Conservation (phyloP, 1,139 yeast genomes). For the Saccharomyces hybrid region DNA sequence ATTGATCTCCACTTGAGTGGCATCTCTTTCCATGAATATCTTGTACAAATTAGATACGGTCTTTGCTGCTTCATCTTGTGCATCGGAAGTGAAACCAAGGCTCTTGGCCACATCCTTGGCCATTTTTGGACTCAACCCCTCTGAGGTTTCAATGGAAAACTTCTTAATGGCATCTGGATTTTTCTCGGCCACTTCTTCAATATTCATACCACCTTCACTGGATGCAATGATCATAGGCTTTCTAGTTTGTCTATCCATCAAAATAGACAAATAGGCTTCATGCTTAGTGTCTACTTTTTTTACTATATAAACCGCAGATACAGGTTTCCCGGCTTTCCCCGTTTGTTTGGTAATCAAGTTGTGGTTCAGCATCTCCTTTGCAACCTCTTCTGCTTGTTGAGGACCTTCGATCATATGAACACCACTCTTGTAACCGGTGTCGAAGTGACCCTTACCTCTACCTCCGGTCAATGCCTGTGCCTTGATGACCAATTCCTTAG, state of each 20-base stretch:
- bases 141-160: constrained; percentile 62
- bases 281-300: constrained; percentile 90
- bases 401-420: constrained; percentile 83
- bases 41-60: constrained; percentile 80
- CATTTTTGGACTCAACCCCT: constrained; percentile 74
- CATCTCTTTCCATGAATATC: constrained; percentile 83
- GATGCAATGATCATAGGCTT: constrained; percentile 92
- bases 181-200: constrained; percentile 93
- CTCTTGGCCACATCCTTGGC: constrained; percentile 72
- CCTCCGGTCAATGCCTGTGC: constrained; percentile 99
- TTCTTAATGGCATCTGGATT: constrained; percentile 91
- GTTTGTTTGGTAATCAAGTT: constrained; percentile 96
- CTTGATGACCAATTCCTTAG: constrained; percentile 73
- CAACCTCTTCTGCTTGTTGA: constrained; percentile 79
- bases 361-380: constrained; percentile 84
- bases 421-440: constrained; percentile 93
- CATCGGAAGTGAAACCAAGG: constrained; percentile 73
- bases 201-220: constrained; percentile 99
- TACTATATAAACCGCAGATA: constrained; percentile 91
- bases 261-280: constrained; percentile 91
- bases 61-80: constrained; percentile 80
- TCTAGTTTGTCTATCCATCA: constrained; percentile 89
- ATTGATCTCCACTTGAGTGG: constrained; percentile 97
- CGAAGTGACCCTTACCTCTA: constrained; percentile 98
- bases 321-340: constrained; percentile 94